Base-by-base conservation (phyloP, 257 asterid genomes). In the Oldenlandia corymbosa region DNA sequence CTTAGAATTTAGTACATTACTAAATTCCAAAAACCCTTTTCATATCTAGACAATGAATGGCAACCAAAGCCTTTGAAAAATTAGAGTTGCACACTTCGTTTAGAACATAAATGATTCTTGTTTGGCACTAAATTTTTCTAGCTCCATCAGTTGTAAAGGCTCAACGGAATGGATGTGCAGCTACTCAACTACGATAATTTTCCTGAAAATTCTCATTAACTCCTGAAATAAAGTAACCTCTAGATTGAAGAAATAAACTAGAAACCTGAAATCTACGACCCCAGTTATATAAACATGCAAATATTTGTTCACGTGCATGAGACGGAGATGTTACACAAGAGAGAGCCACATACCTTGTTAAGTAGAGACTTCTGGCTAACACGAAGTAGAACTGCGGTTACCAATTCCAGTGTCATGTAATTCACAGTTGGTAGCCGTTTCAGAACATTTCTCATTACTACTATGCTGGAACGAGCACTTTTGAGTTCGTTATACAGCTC, bases 401-500 rank as follows among this genome's bases (percentile, higher is more conserved):
- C 72, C 75, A 91, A 73, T 78, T 91, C 98, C 68, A 88, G 75
- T 5, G 96, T 88, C 96, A 91, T 88, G 75, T 81, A 91, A 74
- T 86, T 91, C 69, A 84, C 98, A 50, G 91, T 88, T 13, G 98
- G 81, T 75, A 91, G 88, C 66, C 76, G 84, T 85, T 86, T 88
- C 72, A 88, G 78, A 66, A 79, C 76, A 78, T 81, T 84, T 81
- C 88, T 80, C 95, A 88, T 81, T 65, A 52, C 64, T 48, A 73
- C 80, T 67, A 84, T 73, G 78, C 79, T 83, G 58, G 90, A 84
- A 21, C 91, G 92, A 39, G 94, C 90, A 75, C 71, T 72, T 78
- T 80, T 83, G 71, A 91, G 77, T 58, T 91, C 94, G 53, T 75
- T 63, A 73, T 81, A 85, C 59, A 88, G 79, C 71, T 86, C 92